phyloP scores from a whole-genome alignment of 805 yeast species.

The Blastobotrys attinorum region DNA sequence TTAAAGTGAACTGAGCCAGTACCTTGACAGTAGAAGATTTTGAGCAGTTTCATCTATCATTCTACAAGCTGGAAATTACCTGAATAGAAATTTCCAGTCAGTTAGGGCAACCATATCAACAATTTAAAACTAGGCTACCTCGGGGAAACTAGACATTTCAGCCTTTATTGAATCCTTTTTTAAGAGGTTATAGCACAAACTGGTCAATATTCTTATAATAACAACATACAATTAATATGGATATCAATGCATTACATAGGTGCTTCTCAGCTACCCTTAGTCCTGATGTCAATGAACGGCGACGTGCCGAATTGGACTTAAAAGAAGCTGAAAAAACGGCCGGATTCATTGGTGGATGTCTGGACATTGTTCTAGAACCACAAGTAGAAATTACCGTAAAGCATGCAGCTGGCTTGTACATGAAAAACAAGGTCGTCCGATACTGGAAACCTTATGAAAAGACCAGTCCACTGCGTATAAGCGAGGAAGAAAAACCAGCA shows the following conservation, averaged over 20 bases:
- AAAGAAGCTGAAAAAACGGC: conserved; percentile 46
- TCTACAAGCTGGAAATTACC: too few relatives aligned
- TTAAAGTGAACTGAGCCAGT: too few relatives aligned
- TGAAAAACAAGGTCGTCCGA: conserved; percentile 64
- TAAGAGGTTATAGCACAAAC: too few relatives aligned
- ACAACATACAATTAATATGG: too few relatives aligned
- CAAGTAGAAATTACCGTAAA: conserved; percentile 47
- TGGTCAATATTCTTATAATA: too few relatives aligned
- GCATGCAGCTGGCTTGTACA: conserved; percentile 71
- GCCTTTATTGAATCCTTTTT: too few relatives aligned
- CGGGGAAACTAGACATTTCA: too few relatives aligned
- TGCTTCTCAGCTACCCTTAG: conserved; percentile 76
- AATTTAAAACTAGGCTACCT: too few relatives aligned
- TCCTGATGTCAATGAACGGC: conserved; percentile 52
- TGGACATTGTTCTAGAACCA: conserved; percentile 57
- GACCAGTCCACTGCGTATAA: conserved; percentile 34
- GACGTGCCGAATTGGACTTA: conserved; percentile 62
- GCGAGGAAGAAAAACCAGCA: conserved; percentile 63
- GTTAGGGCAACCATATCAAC: too few relatives aligned
- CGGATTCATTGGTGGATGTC: conserved; percentile 76
- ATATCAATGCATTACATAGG: conserved; percentile 55
- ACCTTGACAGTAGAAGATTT: too few relatives aligned
- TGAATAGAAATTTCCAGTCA: too few relatives aligned
- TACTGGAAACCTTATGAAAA: conserved; percentile 48
- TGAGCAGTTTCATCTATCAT: too few relatives aligned